Evolutionary conservation across 176 grass and related monocot species (phyloP), one percentile per base, ranked within the genome.

Genomic region (Ensete glaucum): DNA sequence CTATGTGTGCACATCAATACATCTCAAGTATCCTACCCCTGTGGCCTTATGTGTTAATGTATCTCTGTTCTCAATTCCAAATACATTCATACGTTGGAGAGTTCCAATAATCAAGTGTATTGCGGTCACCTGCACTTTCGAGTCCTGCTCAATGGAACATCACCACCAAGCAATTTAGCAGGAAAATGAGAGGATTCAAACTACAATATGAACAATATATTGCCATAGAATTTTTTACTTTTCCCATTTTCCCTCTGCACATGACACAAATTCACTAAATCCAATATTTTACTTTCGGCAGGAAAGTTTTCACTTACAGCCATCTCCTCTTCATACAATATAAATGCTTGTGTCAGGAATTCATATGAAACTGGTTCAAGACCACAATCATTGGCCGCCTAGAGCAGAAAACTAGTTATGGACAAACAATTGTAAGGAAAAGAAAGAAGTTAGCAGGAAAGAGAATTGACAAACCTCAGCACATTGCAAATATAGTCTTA

Each of bases 61-160:
- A 58, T 99, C 95, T 80, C 95, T 91, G 67, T 99, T 99, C 85
- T 99, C 95, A 58, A 93, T 86, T 71, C 90, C 95, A 81, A 99
- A 99, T 82, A 94, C 85, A 73, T 81, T 94, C 88, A 94, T 91
- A 65, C 90, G 84, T 81, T 99, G 95, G 80, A 94, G 79, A 52
- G 95, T 91, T 80, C 95, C 95, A 78, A 91, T 91, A 77, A 94
- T 99, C 80, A 99, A 81, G 81, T 99, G 95, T 84, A 99, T 91
- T 76, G 90, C 95, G 68, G 95, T 99, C 54, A 99, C 89, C 83
- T 99, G 95, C 74, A 88, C 95, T 84, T 94, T 99, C 11, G 95
- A 99, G 87, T 99, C 95, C 95, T 99, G 88, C 50, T 67, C 67
- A 21, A 70, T 51, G 19, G 43, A 70, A 50, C 51, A 70, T 11